Base-by-base conservation (phyloP, 768 basidiomycete genomes). In the Fomitopsis serialis region DNA sequence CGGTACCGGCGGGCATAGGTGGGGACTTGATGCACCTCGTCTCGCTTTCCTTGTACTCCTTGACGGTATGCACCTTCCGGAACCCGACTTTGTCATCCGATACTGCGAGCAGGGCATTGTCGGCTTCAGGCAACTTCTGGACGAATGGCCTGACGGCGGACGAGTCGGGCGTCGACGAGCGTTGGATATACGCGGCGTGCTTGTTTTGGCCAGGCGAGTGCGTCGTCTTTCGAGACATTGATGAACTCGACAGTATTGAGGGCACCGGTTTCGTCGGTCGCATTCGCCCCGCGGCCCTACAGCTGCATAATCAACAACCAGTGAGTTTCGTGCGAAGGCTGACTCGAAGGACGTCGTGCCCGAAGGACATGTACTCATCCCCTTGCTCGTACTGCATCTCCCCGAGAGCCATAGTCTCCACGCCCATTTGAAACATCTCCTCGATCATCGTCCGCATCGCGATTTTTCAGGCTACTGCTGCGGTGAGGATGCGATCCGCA, bases 331-430 rank as follows among this genome's bases (percentile, higher is more conserved):
- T 32, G 29, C 29, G 29, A 32, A n/a, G n/a, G n/a, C n/a, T n/a
- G n/a, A n/a, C n/a, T n/a, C n/a, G n/a, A n/a, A n/a, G n/a, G n/a
- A n/a, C n/a, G 5, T 32, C 56, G 19, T 44, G 64, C 74, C 75
- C 75, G 44, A 70, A 74, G 1, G 74, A 74, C n/a, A 57, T 56
- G 0, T 75, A 76, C 1, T 50, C 55, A 37, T 74, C 71, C 0
- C 74, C 77, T 44, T 75, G 74, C 59, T 77, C 75, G 46, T 62
- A 78, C 49, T 65, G 62, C 61, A 72, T 53, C 60, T 74, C 75
- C 51, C 77, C 77, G 0, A 78, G 63, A 1, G 57, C 64, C 66
- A 78, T 72, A 0, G 72, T 72, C 53, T 66, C 67, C 10, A 68
- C 66, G 12, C 76, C 76, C 61, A 75, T 67, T 7, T 69, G 69